phyloP scores from a whole-genome alignment of 2,329 filamentous ascomycete genomes.

The Alternaria dauci region DNA sequence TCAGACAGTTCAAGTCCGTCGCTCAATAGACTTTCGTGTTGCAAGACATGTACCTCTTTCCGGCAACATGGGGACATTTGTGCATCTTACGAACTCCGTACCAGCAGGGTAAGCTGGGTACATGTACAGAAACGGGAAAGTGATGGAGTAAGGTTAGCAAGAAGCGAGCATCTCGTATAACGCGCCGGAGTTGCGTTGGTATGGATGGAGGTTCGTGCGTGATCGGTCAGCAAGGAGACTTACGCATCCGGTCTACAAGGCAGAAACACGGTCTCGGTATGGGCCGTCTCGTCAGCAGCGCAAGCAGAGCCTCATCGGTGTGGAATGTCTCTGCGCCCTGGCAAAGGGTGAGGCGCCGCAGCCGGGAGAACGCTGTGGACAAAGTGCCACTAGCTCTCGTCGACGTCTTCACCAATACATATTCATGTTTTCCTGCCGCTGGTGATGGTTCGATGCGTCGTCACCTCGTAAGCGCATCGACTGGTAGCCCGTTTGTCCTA shows the following conservation, averaged over 20 bases:
- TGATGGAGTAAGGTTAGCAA: too few relatives aligned
- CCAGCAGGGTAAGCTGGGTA: not conserved
- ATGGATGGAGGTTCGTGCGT: not conserved
- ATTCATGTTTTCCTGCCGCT: not conserved
- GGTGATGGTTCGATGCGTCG: not conserved
- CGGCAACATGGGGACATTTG: not conserved
- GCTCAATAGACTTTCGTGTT: not conserved
- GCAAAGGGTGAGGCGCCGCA: not conserved
- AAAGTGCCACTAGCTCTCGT: not conserved
- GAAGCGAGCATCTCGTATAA: not conserved
- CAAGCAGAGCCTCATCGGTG: not conserved
- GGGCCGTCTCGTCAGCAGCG: not conserved
- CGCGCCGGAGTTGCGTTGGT: not conserved
- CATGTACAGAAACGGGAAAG: not conserved
- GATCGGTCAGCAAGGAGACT: not conserved
- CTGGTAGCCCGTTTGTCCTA: not conserved
- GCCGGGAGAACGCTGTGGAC: not conserved
- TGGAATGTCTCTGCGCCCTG: not conserved
- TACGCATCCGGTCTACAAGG: not conserved
- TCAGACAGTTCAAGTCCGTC: not conserved
- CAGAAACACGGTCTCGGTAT: slow-evolving; percentile 1
- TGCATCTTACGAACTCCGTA: not conserved
- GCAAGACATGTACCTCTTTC: not conserved
- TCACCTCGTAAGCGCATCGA: too few relatives aligned
- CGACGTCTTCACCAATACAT: not conserved